Evolutionary conservation across 768 basidiomycete genomes (phyloP).

Genomic region (Kwoniella bestiolae): DNA sequence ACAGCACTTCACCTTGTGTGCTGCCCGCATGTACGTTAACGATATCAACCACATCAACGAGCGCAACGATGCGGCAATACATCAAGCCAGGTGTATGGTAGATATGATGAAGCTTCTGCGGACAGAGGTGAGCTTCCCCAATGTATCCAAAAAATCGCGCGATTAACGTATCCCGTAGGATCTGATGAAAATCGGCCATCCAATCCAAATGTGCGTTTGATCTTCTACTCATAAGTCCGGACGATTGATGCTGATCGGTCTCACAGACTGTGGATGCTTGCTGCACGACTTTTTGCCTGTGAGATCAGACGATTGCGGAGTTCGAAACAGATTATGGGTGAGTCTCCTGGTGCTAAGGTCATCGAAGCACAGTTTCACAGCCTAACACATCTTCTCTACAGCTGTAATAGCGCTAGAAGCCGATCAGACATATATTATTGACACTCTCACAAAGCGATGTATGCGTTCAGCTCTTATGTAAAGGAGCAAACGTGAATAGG

Average conservation of each 20-base stretch:
- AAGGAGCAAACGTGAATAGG: not conserved
- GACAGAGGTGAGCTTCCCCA: not conserved
- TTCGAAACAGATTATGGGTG: slow-evolving; percentile 6
- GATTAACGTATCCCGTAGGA: not conserved
- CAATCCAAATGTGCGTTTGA: slow-evolving; percentile 8
- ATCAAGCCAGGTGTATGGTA: slow-evolving; percentile 9
- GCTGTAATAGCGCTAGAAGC: slow-evolving; percentile 2
- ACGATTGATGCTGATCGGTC: not conserved
- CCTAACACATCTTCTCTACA: not conserved
- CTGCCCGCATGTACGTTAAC: slow-evolving; percentile 4
- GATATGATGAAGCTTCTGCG: slow-evolving; percentile 3
- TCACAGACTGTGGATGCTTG: slow-evolving; percentile 13
- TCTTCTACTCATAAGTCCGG: not conserved
- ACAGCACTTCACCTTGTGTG: slow-evolving; percentile 12
- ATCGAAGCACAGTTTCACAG: not conserved
- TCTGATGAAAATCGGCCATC: not conserved
- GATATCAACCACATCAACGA: slow-evolving; percentile 10
- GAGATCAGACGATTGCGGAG: slow-evolving; percentile 13
- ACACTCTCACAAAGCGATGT: not conserved
- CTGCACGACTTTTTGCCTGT: not conserved
- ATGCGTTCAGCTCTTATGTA: slow-evolving; percentile 2
- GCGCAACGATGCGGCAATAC: slow-evolving; percentile 18
- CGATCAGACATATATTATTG: slow-evolving; percentile 10
- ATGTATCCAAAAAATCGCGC: not conserved
- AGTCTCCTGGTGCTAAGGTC: slow-evolving; percentile 1